Conservation (phyloP, 2,329 filamentous ascomycete species). For the Colletotrichum sp. region DNA sequence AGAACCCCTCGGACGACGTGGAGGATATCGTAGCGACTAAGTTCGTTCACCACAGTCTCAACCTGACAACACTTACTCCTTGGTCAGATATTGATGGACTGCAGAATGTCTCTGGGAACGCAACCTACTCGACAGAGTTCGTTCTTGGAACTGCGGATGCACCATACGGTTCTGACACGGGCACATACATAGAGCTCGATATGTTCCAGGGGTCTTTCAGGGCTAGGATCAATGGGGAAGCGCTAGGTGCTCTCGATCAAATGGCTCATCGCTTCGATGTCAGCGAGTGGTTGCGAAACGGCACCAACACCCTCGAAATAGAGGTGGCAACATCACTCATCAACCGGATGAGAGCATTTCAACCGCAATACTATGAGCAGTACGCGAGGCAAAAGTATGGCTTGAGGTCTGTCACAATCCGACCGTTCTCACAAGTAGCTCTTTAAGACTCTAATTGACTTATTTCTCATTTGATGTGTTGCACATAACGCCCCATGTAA, state of each 20-base stretch:
- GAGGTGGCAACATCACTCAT: neutral
- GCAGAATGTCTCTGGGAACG: neutral
- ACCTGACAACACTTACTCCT: neutral
- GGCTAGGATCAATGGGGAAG: neutral
- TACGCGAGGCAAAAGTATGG: neutral
- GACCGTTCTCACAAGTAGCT: neutral
- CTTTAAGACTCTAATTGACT: neutral
- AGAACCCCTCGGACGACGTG: neutral
- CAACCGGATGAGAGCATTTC: neutral
- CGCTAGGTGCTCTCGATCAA: neutral
- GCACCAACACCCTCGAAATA: neutral
- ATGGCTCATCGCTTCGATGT: neutral
- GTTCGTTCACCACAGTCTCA: neutral
- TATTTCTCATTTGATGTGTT: neutral
- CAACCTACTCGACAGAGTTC: neutral
- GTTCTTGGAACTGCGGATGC: neutral
- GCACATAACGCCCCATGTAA: neutral
- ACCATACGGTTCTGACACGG: neutral
- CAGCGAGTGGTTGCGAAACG: neutral
- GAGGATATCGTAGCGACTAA: neutral
- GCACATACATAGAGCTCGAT: neutral
- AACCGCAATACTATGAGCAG: neutral
- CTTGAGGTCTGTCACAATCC: neutral
- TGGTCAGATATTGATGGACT: neutral
- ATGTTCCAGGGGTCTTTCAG: neutral